Percentiles rank a stretch among this genome's conserved stretches.
Evolutionary conservation across 225 moss, liverwort and hornwort genomes (phyloP).

Genomic region (Polytrichum formosum): DNA sequence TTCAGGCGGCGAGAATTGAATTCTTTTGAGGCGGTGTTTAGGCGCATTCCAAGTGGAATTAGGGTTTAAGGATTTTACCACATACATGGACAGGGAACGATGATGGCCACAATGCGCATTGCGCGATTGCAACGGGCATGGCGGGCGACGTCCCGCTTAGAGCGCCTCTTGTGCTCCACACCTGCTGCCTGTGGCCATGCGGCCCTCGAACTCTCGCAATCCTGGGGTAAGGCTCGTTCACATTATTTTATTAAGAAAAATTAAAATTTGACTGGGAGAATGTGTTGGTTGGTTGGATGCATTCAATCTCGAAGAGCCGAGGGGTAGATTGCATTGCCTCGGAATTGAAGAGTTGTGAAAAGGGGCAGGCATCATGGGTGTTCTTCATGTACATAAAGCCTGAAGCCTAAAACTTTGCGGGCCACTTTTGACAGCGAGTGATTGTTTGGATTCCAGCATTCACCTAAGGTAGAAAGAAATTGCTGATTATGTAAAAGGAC

Average conservation of each 20-base stretch:
- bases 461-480: too few species aligned
- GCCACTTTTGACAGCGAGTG: too few species aligned
- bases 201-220: constrained; percentile 20
- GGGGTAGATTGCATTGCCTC: neutral
- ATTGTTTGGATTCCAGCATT: neutral
- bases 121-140: constrained; percentile 31
- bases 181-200: constrained; percentile 17
- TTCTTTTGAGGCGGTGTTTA: too few species aligned
- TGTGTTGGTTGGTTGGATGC: too few species aligned
- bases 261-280: neutral
- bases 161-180: constrained; percentile 26
- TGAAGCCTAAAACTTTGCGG: too few species aligned
- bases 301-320: neutral
- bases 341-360: neutral
- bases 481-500: too few species aligned
- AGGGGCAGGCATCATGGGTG: neutral
- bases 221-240: constrained; percentile 19
- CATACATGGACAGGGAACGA: neutral
- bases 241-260: neutral
- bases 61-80: too few species aligned
- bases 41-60: too few species aligned
- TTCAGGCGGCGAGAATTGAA: too few species aligned
- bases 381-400: too few species aligned
- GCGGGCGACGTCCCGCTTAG: constrained; percentile 27
- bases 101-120: constrained; percentile 21